Conservation (phyloP, 495 filamentous ascomycete genomes). For the Collariella sp. region DNA sequence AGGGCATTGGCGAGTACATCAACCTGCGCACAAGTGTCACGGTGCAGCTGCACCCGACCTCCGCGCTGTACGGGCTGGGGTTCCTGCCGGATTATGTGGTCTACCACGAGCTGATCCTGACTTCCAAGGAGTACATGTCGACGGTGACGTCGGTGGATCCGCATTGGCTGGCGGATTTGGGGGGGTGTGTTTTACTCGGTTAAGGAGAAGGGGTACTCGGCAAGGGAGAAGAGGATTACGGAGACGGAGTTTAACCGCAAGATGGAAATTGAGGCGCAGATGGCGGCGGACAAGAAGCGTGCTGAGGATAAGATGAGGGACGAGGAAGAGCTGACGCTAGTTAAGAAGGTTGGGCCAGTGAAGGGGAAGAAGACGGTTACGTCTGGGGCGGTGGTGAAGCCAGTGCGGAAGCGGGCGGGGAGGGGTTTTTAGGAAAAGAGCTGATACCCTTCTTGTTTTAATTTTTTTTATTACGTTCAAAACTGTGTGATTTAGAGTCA, state of each 20-base stretch:
- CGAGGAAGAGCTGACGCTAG: conserved; percentile 34
- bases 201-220: conserved; percentile 95
- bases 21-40: conserved; percentile 92
- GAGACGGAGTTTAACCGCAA: conserved; percentile 91
- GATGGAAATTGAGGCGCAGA: conserved; percentile 92
- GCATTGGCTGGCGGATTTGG: conserved; percentile 95
- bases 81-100: conserved; percentile 95
- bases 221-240: conserved; percentile 76
- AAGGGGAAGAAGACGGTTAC: conserved; percentile 45
- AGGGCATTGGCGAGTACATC: conserved; percentile 94
- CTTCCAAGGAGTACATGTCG: conserved; percentile 97
- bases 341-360: conserved; percentile 39
- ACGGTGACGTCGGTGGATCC: conserved; percentile 95
- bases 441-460: not conserved
- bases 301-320: conserved; percentile 50
- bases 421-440: conserved; percentile 16
- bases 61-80: conserved; percentile 82
- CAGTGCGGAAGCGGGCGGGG: conserved; percentile 40
- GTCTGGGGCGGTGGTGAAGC: conserved; percentile 54
- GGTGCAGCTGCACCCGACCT: conserved; percentile 89
- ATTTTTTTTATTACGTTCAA: too few species aligned
- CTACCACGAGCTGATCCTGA: conserved; percentile 96
- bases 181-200: conserved; percentile 98
- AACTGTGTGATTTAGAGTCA: too few species aligned
- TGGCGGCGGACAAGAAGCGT: conserved; percentile 79